phyloP scores from a whole-genome alignment of 768 basidiomycete genomes.

The Russula sp. region DNA sequence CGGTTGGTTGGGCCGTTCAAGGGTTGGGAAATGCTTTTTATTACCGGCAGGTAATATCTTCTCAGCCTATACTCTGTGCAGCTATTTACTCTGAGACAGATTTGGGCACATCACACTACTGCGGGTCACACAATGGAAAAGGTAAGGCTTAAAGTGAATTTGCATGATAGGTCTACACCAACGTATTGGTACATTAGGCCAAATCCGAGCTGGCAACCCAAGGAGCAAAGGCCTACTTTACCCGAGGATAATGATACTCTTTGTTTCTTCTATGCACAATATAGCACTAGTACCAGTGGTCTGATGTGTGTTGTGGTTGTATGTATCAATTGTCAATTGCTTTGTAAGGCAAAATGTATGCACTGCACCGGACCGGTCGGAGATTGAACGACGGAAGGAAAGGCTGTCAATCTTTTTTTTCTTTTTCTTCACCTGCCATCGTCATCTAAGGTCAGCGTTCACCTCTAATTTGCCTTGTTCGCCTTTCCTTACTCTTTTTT shows the following conservation, averaged over 20 bases:
- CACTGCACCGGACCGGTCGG: slow-evolving; percentile 28
- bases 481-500: slow-evolving; percentile 9
- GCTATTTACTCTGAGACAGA: slow-evolving; percentile 38
- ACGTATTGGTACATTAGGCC: slow-evolving; percentile 44
- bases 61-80: slow-evolving; percentile 15
- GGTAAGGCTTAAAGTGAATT: slow-evolving; percentile 36
- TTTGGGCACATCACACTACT: slow-evolving; percentile 70
- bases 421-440: slow-evolving; percentile 55
- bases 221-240: slow-evolving; percentile 86
- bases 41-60: slow-evolving; percentile 59
- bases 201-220: slow-evolving; percentile 77
- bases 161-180: slow-evolving; percentile 11
- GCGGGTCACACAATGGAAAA: slow-evolving; percentile 87
- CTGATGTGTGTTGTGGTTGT: background rate
- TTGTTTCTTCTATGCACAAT: slow-evolving; percentile 8
- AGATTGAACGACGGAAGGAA: slow-evolving; percentile 34
- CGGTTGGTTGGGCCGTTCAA: slow-evolving; percentile 84
- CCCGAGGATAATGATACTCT: slow-evolving; percentile 52
- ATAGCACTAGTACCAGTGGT: background rate
- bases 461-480: slow-evolving; percentile 22
- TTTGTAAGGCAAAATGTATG: slow-evolving; percentile 1
- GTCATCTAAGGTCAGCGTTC: slow-evolving; percentile 49
- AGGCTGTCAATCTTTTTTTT: slow-evolving; percentile 23
- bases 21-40: slow-evolving; percentile 76
- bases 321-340: background rate